These are phyloP conservation scores for Brassica hybrid DNA, from an alignment of 441 rosid genomes.

Conservation along the genomic window DNA sequence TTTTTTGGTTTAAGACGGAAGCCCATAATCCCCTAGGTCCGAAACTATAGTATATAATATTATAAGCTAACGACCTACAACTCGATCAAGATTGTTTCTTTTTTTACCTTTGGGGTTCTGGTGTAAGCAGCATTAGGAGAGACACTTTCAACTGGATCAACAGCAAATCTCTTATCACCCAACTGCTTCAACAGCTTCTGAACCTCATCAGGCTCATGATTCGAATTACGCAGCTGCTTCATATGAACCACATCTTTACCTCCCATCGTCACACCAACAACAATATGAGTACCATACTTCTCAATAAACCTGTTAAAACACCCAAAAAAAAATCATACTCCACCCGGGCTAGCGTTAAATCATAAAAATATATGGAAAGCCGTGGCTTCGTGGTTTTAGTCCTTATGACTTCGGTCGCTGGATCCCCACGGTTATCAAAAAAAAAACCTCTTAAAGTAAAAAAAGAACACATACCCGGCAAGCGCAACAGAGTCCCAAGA, in stretches of 20 bases:
- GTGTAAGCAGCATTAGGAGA: neutral
- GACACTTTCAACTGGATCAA: conserved; percentile 4
- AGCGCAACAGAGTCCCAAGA: conserved; percentile 90
- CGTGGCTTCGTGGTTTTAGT: too few relatives aligned
- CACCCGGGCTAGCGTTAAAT: too few relatives aligned
- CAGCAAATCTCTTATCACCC: conserved; percentile 70
- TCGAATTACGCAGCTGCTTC: conserved; percentile 76
- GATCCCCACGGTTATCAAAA: too few relatives aligned
- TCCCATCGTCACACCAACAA: conserved; percentile 94
- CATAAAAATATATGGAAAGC: too few relatives aligned
- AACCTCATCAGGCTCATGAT: conserved; percentile 59
- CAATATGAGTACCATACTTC: conserved; percentile 86
- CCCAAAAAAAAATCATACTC: conserved; percentile 17
- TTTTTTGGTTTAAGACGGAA: too few relatives aligned
- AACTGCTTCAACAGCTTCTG: conserved; percentile 68
- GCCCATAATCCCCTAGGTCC: neutral
- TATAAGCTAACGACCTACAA: neutral
- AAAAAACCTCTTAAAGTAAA: neutral
- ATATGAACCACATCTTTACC: conserved; percentile 84
- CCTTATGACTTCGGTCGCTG: too few relatives aligned
- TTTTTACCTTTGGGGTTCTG: conserved; percentile 51
- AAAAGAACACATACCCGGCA: conserved; percentile 56
- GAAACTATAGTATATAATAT: neutral
- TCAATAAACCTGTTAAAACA: conserved; percentile 70
- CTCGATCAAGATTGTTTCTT: neutral